Evolutionary conservation across 1,284 basidiomycete species (phyloP).

Genomic region (Cutaneotrichosporon arboriforme): DNA sequence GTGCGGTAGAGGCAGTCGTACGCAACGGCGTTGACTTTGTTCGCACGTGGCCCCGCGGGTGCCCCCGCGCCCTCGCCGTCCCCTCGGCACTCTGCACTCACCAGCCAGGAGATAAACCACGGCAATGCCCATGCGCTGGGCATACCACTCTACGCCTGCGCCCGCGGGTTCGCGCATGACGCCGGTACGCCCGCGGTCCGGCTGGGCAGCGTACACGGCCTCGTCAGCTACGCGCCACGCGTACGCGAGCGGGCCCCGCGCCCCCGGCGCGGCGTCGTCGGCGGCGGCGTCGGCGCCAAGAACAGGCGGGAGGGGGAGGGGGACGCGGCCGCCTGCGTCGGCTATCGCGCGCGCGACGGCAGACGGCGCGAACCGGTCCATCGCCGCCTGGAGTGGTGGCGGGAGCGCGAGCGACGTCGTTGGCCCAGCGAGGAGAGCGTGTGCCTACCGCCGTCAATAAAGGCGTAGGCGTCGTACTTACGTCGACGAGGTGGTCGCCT

Average conservation of each 20-base stretch:
- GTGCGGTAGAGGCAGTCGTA: too few relatives aligned
- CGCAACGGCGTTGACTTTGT: too few relatives aligned
- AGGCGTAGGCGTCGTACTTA: constrained; percentile 11
- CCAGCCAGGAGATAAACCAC: constrained; percentile 36
- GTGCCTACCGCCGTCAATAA: constrained; percentile 25
- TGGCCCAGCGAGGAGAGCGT: constrained; percentile 34
- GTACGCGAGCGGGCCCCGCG: constrained; percentile 32
- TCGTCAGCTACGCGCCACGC: constrained; percentile 39
- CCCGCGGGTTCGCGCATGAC: constrained; percentile 38
- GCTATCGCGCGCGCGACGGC: neutral
- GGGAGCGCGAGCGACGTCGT: constrained; percentile 33
- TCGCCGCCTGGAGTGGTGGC: constrained; percentile 7
- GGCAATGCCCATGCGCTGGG: constrained; percentile 26
- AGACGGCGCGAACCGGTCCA: constrained; percentile 28
- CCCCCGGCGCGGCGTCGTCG: too few relatives aligned
- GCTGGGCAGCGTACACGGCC: constrained; percentile 23
- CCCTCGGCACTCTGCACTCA: constrained; percentile 9
- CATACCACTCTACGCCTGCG: constrained; percentile 42
- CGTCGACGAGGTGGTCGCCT: constrained; percentile 40
- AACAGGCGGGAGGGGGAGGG: constrained; percentile 27
- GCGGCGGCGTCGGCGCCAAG: too few relatives aligned
- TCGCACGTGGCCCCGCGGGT: too few relatives aligned
- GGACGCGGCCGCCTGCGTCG: constrained; percentile 24
- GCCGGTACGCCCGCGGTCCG: constrained; percentile 18
- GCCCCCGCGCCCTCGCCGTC: neutral